These are phyloP conservation scores for Musa beccarii DNA, from an alignment of 176 grass and related monocot species.

Conservation along the genomic window DNA sequence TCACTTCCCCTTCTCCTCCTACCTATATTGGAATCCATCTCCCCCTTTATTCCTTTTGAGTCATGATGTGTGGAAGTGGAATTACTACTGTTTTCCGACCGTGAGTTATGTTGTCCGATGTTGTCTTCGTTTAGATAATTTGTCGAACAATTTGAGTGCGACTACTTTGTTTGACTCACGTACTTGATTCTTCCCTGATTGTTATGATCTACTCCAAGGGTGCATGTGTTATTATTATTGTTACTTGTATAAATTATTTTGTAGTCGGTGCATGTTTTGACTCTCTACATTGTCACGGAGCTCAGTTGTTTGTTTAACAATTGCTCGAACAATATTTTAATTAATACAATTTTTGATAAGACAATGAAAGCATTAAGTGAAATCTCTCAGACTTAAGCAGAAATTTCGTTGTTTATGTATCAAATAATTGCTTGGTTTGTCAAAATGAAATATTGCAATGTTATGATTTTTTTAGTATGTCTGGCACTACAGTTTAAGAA, in stretches of 20 bases:
- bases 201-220: neutral
- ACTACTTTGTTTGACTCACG: neutral
- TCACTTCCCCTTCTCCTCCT: neutral
- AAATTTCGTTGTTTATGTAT: neutral
- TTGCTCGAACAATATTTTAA: neutral
- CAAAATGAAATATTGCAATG: neutral
- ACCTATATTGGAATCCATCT: neutral
- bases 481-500: neutral
- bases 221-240: neutral
- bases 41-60: neutral
- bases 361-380: neutral
- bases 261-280: neutral
- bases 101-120: neutral
- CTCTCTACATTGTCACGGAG: neutral
- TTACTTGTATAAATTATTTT: neutral
- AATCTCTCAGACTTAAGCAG: no score
- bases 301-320: neutral
- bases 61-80: neutral
- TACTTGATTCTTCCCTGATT: neutral
- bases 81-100: neutral
- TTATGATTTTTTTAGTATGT: neutral
- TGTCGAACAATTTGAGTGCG: neutral
- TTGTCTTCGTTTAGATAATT: neutral
- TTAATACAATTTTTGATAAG: neutral
- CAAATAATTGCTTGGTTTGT: neutral